Percentiles rank a stretch among this genome's conserved stretches.
Evolutionary conservation across 1,139 yeast species (phyloP).

Genomic region (Protomyces gravidus): DNA sequence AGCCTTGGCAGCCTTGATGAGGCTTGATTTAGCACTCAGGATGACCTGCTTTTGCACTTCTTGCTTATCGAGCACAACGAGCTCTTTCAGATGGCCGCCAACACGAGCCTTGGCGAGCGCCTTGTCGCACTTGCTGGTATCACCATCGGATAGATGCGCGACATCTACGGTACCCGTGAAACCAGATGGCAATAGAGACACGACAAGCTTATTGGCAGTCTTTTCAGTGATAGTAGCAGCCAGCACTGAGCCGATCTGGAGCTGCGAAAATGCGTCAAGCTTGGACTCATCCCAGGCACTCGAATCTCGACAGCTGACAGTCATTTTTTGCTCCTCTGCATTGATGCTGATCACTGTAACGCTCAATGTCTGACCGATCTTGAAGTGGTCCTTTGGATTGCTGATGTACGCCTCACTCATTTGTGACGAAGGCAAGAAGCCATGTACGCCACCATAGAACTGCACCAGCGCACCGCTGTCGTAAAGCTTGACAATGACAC

Average conservation of each 20-base stretch:
- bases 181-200: constrained; percentile 48
- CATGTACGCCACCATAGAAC: constrained; percentile 73
- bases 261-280: constrained; percentile 45
- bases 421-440: constrained; percentile 79
- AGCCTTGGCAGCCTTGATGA: constrained; percentile 60
- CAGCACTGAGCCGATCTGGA: constrained; percentile 61
- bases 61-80: constrained; percentile 68
- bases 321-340: constrained; percentile 52
- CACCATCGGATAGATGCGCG: constrained; percentile 74
- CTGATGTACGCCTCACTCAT: constrained; percentile 82
- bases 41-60: constrained; percentile 56
- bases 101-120: constrained; percentile 53
- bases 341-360: constrained; percentile 63
- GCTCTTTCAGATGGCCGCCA: constrained; percentile 58
- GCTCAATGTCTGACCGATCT: constrained; percentile 76
- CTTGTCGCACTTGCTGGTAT: constrained; percentile 63
- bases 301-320: constrained; percentile 71
- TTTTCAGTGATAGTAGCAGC: constrained; percentile 68
- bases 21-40: constrained; percentile 60
- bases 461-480: constrained; percentile 77
- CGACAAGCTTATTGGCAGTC: constrained; percentile 58
- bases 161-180: constrained; percentile 67
- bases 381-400: constrained; percentile 71
- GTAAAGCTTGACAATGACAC: constrained; percentile 67
- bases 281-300: constrained; percentile 51